A percentile compares a stretch with the other conserved stretches of the same genome.
phyloP scores from a whole-genome alignment of 306 rosid genomes.

The Pterocarpus macrocarpus region DNA sequence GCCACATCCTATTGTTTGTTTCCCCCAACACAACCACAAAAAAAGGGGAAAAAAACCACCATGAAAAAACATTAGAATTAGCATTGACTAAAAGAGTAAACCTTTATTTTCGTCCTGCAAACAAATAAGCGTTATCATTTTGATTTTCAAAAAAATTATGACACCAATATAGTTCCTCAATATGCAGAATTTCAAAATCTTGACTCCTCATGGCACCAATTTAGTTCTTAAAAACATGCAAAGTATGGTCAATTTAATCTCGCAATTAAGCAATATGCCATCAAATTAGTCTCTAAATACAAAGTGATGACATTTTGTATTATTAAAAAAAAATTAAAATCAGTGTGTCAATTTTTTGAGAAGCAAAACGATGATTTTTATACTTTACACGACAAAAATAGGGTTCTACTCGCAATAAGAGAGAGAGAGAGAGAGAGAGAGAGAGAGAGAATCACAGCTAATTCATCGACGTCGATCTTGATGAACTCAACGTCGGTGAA shows the following conservation, averaged over 20 bases:
- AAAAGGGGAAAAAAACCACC: neutral
- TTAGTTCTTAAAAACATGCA: neutral
- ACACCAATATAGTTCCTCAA: neutral
- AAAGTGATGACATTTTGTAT: neutral
- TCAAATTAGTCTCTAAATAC: neutral
- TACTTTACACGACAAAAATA: no score
- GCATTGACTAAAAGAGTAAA: neutral
- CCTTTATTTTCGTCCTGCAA: neutral
- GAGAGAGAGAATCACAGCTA: slow-evolving; percentile 54
- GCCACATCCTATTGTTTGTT: slow-evolving; percentile 70
- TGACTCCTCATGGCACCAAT: neutral
- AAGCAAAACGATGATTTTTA: no score
- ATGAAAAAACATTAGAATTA: neutral
- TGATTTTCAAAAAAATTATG: neutral
- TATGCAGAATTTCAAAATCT: neutral
- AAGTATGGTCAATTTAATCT: neutral
- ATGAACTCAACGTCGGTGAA: slow-evolving; percentile 71
- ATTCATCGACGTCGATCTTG: slow-evolving; percentile 93
- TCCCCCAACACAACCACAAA: neutral
- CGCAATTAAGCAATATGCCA: neutral
- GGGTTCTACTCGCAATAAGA: no score
- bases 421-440: neutral
- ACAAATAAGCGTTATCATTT: neutral
- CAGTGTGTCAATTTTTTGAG: no score
- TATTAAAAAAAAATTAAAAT: no score